Conservation (phyloP, 1,284 basidiomycete genomes). For the Papiliotrema laurentii region DNA sequence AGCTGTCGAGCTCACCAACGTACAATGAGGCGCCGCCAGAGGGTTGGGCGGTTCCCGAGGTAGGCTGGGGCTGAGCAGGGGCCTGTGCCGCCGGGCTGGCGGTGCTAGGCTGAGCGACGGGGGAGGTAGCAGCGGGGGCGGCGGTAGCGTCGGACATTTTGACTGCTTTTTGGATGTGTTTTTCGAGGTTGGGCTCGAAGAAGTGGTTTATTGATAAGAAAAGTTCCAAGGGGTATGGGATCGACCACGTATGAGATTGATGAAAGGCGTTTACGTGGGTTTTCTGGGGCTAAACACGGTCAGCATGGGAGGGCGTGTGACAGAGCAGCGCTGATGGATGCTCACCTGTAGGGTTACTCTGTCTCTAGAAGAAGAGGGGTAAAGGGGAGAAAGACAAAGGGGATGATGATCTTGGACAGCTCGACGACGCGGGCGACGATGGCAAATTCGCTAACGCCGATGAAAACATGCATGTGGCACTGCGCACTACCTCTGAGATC, state of each 20-base stretch:
- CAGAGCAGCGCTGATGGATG: no score
- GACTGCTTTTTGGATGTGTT: constrained; percentile 5
- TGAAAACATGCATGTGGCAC: neutral
- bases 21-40: constrained; percentile 88
- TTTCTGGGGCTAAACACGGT: constrained; percentile 14
- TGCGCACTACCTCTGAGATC: no score
- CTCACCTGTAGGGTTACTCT: constrained; percentile 1
- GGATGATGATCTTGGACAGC: neutral
- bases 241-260: constrained; percentile 34
- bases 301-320: neutral
- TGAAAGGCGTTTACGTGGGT: constrained; percentile 37
- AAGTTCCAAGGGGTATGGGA: constrained; percentile 29
- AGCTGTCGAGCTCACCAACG: constrained; percentile 96
- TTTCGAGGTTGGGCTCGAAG: constrained; percentile 23
- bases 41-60: constrained; percentile 55
- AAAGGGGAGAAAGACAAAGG: neutral
- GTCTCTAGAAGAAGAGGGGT: neutral
- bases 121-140: constrained; percentile 25
- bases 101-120: constrained; percentile 23
- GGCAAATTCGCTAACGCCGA: neutral
- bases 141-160: constrained; percentile 34
- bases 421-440: neutral
- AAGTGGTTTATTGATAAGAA: constrained; percentile 12
- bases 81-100: no score
- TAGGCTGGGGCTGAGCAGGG: constrained; percentile 43